phyloP scores from a whole-genome alignment of 768 basidiomycete species.

The Mycena leptocephala region DNA sequence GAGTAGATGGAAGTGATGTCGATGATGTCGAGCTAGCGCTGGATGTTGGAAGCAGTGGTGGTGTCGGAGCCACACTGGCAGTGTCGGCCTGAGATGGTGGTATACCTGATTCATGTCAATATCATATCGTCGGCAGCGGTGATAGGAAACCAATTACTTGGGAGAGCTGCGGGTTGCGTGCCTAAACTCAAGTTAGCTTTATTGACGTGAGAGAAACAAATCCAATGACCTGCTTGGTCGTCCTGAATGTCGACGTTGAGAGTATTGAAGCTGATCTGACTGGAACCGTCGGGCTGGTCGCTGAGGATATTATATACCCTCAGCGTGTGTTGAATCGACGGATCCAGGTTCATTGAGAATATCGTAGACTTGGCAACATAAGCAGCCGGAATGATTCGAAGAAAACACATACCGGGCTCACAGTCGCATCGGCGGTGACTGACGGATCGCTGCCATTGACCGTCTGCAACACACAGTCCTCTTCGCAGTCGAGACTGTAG shows the following conservation, averaged over 20 bases:
- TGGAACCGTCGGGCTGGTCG: slow-evolving; percentile 29
- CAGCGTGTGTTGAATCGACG: slow-evolving; percentile 40
- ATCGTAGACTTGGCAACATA: slow-evolving; percentile 39
- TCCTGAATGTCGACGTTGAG: slow-evolving; percentile 37
- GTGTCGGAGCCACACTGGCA: not conserved
- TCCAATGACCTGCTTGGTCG: slow-evolving; percentile 14
- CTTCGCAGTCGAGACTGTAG: slow-evolving; percentile 48
- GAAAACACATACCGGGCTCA: slow-evolving; percentile 35
- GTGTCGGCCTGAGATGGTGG: not conserved
- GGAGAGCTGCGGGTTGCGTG: not conserved
- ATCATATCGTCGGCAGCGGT: slow-evolving; percentile 1
- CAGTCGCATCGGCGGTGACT: slow-evolving; percentile 32
- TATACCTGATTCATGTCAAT: not conserved
- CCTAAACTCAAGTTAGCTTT: slow-evolving; percentile 1
- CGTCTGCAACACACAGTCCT: slow-evolving; percentile 6
- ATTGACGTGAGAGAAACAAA: not conserved
- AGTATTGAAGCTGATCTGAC: slow-evolving; percentile 45
- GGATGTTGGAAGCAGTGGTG: not conserved
- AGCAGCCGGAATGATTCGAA: not conserved
- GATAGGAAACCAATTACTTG: not conserved
- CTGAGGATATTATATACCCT: slow-evolving; percentile 44
- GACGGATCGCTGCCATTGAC: slow-evolving; percentile 43
- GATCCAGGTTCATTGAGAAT: slow-evolving; percentile 47
- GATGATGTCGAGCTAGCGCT: not conserved
- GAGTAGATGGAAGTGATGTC: not conserved